phyloP scores from a whole-genome alignment of 352 stramenopile genomes.

The Globisporangium heterothallicum region DNA sequence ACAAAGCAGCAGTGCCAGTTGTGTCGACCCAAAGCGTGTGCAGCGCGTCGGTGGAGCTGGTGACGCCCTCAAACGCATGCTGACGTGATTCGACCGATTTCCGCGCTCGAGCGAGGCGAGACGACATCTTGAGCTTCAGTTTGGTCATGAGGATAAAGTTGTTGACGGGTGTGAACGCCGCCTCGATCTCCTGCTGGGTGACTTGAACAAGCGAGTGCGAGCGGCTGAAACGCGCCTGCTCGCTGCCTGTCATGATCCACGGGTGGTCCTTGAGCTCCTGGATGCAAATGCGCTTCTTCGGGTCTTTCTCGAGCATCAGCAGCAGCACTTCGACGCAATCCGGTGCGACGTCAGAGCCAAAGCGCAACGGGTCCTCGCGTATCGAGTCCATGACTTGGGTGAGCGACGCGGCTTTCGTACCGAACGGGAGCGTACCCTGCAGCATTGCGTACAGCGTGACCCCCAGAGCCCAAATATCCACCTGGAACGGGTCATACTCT shows the following conservation, averaged over 20 bases:
- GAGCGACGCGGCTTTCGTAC: constrained; percentile 41
- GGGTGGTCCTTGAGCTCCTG: constrained; percentile 44
- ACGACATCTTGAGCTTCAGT: constrained; percentile 72
- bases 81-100: constrained; percentile 19
- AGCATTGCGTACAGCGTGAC: constrained; percentile 77
- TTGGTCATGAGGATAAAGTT: constrained; percentile 79
- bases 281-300: constrained; percentile 42
- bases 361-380: constrained; percentile 42
- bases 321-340: constrained; percentile 42
- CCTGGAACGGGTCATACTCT: constrained; percentile 66
- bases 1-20: background rate
- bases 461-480: constrained; percentile 82
- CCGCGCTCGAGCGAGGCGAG: constrained; percentile 32
- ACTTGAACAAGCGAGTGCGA: constrained; percentile 26
- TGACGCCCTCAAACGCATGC: no score
- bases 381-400: constrained; percentile 71
- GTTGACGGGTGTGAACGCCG: constrained; percentile 72
- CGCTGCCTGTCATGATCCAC: constrained; percentile 28
- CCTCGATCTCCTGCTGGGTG: constrained; percentile 60
- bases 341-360: constrained; percentile 28
- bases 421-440: constrained; percentile 66
- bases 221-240: background rate
- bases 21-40: background rate
- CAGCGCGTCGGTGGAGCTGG: no score
- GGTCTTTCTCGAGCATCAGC: constrained; percentile 57